Conservation (phyloP, 1,139 yeast species). For the Arxiozyma heterogenica region DNA sequence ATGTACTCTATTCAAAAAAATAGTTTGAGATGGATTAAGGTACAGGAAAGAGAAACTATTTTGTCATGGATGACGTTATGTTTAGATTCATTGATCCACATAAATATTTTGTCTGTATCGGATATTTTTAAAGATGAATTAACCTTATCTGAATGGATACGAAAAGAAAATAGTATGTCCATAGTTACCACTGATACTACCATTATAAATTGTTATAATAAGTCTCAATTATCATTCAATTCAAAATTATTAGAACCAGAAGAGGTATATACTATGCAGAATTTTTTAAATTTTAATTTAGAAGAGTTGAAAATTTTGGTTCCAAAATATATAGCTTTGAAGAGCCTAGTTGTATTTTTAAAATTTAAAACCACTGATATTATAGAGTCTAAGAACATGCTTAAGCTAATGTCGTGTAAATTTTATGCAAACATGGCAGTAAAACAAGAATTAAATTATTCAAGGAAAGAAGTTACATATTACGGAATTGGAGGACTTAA, state of each 20-base stretch:
- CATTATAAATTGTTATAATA: conserved; percentile 1
- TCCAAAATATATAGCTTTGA: conserved; percentile 32
- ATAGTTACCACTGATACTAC: conserved; percentile 5
- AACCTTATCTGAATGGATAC: conserved; percentile 13
- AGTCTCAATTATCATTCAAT: neutral
- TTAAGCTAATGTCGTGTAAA: neutral
- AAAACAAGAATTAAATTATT: neutral
- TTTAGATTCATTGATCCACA: conserved; percentile 13
- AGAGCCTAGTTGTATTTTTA: conserved; percentile 38
- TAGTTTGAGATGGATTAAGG: neutral
- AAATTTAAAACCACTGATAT: conserved; percentile 41
- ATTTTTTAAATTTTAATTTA: conserved; percentile 46
- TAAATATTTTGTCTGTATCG: neutral
- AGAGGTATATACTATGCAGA: conserved; percentile 44
- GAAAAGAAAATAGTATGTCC: neutral
- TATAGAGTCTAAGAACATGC: conserved; percentile 13
- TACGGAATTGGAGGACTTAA: conserved; percentile 2
- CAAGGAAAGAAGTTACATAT: neutral
- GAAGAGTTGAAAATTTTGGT: conserved; percentile 39
- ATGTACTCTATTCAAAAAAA: neutral
- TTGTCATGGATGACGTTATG: conserved; percentile 13
- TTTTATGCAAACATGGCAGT: neutral
- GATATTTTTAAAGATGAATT: conserved; percentile 6
- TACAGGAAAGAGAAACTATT: conserved; percentile 6
- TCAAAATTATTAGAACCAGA: conserved; percentile 31